A percentile compares a stretch with the other conserved stretches of the same genome.
These are phyloP conservation scores for Gillenia trifoliata DNA, from an alignment of 306 rosid species.

Conservation along the genomic window DNA sequence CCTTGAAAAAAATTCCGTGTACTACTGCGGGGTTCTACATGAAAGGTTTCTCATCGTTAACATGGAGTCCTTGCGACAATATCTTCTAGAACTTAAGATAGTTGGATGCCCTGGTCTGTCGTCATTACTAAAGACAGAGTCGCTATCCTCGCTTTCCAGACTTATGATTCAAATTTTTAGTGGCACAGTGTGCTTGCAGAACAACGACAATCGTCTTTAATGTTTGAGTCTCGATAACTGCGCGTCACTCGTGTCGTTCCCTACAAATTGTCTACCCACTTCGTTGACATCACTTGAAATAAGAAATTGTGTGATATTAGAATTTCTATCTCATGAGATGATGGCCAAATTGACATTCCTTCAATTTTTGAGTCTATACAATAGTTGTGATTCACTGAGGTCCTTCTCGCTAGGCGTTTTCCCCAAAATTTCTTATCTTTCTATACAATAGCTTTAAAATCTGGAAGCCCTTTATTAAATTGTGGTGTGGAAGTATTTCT, in stretches of 20 bases:
- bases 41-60: neutral
- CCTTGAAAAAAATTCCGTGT: rapidly evolving
- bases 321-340: neutral
- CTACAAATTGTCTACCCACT: neutral
- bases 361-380: rapidly evolving
- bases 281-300: rapidly evolving
- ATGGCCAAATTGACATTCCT: neutral
- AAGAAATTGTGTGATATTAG: rapidly evolving
- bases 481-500: no score
- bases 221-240: rapidly evolving
- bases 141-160: rapidly evolving
- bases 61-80: neutral
- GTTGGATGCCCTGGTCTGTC: neutral
- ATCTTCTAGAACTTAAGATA: rapidly evolving
- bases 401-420: neutral
- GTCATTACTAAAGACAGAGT: neutral
- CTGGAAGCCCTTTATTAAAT: no score
- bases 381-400: neutral
- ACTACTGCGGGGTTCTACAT: rapidly evolving
- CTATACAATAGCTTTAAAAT: neutral
- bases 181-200: neutral
- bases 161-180: rapidly evolving
- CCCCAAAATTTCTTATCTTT: rapidly evolving
- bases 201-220: neutral
- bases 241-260: neutral